Conservation (phyloP, 2,329 filamentous ascomycete genomes). For the Lachnellula hyalina region DNA sequence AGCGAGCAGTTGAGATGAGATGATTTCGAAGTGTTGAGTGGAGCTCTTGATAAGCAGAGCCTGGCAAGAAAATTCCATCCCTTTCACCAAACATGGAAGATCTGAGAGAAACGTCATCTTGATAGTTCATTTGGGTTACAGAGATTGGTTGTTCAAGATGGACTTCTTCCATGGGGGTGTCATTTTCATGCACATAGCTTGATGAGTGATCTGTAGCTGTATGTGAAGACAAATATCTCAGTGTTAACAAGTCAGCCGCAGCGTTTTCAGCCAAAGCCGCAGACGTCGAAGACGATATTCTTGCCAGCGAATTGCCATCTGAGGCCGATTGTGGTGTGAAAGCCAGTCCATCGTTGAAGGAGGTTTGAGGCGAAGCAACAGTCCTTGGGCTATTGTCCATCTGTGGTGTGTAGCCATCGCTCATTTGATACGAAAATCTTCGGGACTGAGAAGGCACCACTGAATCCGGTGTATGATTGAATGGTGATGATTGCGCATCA, state of each 20-base stretch:
- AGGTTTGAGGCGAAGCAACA: background rate
- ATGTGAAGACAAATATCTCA: conserved; percentile 7
- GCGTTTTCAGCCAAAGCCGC: conserved; percentile 9
- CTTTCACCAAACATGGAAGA: conserved; percentile 6
- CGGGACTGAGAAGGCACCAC: background rate
- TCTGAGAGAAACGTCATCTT: no score
- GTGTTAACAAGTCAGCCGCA: conserved; percentile 13
- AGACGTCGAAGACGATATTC: conserved; percentile 3
- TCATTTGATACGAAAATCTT: background rate
- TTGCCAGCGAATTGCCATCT: background rate
- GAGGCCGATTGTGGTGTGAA: conserved; percentile 2
- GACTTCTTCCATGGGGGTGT: background rate
- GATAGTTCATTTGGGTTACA: no score
- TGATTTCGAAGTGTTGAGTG: conserved; percentile 41
- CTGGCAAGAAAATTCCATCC: conserved; percentile 42
- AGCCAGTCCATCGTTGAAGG: background rate
- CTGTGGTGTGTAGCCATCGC: background rate
- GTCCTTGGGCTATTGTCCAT: background rate
- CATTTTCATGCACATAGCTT: background rate
- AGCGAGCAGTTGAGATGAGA: conserved; percentile 40
- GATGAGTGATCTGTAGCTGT: background rate
- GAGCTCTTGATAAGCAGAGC: conserved; percentile 42
- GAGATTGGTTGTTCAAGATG: background rate
- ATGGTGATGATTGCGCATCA: background rate
- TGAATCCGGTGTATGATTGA: conserved; percentile 9